Evolutionary conservation across 73 alveolate species (phyloP), one percentile per base, ranked within the genome.

Genomic region (Tetrahymena elliotti): DNA sequence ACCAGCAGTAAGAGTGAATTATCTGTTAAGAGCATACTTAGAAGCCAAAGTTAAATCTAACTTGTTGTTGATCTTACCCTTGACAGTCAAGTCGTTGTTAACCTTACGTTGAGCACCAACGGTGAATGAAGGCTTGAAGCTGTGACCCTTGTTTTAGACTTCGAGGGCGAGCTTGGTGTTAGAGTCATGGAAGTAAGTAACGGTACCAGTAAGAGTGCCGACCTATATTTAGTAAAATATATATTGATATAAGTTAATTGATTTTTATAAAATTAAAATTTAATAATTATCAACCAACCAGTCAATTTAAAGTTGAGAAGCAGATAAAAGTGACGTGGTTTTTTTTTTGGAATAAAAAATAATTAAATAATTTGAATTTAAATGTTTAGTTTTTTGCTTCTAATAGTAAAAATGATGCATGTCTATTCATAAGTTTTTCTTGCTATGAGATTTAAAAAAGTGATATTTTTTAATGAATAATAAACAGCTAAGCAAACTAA

Each of bases 61-160:
- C 20, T 68, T 68, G 38, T 31, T 68, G 88, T 68, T 31, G 22
- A 68, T 31, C 88, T 68, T 68, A 68, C 88, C 88, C 38, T 68
- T 68, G n/a, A 68, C 88, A 68, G 88, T 68, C 36, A 68, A 68
- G 34, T 16, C 38, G 38, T 31, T 68, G 88, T 68, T 68, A 31
- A 68, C 88, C 88, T 68, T 68, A 68, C 88, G 88, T 68, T 68
- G 88, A 31, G 88, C 88, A 68, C 88, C 88, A 68, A 68, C 88
- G 22, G 88, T 24, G 88, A 68, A n/a, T 35, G 24, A 4, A 31
- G 88, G 88, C 4, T 68, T 2, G 1, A 68, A 68, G 20, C n/a
- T 31, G 36, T n/a, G 34, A 68, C 88, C 88, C 36, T 31, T 68
- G 34, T 68, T 68, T 68, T 68, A 68, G 38, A 68, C 38, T 68